Percentiles rank a stretch among this genome's conserved stretches.
Evolutionary conservation across 129 eudicot species (phyloP).

Genomic region (Chrysanthemum makinoi): DNA sequence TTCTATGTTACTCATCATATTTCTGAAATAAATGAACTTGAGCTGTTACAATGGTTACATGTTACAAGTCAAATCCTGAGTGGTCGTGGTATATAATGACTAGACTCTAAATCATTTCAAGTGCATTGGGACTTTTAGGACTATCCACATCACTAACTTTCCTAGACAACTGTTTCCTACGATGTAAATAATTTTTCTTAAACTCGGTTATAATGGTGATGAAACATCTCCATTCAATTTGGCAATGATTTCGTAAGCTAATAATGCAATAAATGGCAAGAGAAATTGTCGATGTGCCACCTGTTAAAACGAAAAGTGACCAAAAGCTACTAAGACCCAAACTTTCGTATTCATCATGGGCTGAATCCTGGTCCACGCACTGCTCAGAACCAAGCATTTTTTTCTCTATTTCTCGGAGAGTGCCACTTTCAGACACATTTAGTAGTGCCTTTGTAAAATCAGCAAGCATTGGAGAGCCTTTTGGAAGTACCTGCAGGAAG

Average conservation of each 20-base stretch:
- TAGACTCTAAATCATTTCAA: conserved; percentile 17
- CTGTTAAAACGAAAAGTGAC: conserved; percentile 39
- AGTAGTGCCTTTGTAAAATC: conserved; percentile 43
- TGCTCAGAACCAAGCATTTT: conserved; percentile 35
- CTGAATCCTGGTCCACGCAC: conserved; percentile 24
- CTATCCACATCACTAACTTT: conserved; percentile 25
- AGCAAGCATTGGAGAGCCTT: conserved; percentile 40
- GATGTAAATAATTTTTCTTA: conserved; percentile 10
- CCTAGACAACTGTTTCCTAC: conserved; percentile 13
- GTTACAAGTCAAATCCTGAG: not conserved
- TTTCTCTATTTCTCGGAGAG: conserved; percentile 30
- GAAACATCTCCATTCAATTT: conserved; percentile 5
- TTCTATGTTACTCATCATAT: too few species aligned
- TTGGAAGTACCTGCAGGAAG: conserved; percentile 40
- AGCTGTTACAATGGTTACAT: too few species aligned
- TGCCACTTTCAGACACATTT: conserved; percentile 38
- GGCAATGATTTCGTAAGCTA: conserved; percentile 18
- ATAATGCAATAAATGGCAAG: conserved; percentile 27
- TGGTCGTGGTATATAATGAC: not conserved
- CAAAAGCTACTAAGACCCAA: conserved; percentile 45
- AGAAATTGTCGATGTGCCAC: conserved; percentile 39
- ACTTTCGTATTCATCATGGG: conserved; percentile 34
- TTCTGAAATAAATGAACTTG: too few species aligned
- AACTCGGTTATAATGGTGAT: conserved; percentile 1
- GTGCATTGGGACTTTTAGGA: conserved; percentile 9